Conservation (phyloP, 1,284 basidiomycete species). For the Coniferiporia weirii region DNA sequence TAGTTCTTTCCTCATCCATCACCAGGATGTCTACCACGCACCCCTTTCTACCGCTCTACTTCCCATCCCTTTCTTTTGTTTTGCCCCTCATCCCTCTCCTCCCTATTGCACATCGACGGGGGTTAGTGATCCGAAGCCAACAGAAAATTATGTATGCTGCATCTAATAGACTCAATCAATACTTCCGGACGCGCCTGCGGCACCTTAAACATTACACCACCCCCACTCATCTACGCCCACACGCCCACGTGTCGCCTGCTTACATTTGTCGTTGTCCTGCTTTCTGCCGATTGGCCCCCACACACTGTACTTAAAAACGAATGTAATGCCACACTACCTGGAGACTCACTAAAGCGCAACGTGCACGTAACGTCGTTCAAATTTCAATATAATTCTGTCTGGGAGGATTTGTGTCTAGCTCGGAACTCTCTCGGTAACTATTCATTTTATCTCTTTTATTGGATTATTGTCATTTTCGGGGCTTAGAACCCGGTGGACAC, state of each 20-base stretch:
- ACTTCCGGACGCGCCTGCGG: not conserved
- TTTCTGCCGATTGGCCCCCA: too few relatives aligned
- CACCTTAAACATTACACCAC: not conserved
- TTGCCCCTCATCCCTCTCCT: not conserved
- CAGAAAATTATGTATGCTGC: not conserved
- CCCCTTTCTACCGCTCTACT: not conserved
- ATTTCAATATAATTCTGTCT: too few relatives aligned
- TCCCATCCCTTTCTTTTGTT: not conserved
- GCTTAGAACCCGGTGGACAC: not conserved
- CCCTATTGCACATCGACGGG: too few relatives aligned
- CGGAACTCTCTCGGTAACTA: too few relatives aligned
- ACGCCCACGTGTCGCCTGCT: not conserved
- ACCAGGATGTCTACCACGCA: not conserved
- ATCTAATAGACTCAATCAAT: not conserved
- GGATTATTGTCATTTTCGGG: not conserved
- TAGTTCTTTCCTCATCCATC: not conserved
- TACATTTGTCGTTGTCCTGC: too few relatives aligned
- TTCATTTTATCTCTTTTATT: not conserved
- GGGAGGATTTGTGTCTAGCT: too few relatives aligned
- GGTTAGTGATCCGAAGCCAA: not conserved
- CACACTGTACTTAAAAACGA: too few relatives aligned
- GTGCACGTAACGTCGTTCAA: not conserved
- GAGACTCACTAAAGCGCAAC: not conserved
- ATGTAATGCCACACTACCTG: too few relatives aligned
- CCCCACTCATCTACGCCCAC: not conserved